Percentiles rank a stretch among this genome's conserved stretches.
phyloP scores from a whole-genome alignment of 768 basidiomycete genomes.

The Podaxis pistillaris region DNA sequence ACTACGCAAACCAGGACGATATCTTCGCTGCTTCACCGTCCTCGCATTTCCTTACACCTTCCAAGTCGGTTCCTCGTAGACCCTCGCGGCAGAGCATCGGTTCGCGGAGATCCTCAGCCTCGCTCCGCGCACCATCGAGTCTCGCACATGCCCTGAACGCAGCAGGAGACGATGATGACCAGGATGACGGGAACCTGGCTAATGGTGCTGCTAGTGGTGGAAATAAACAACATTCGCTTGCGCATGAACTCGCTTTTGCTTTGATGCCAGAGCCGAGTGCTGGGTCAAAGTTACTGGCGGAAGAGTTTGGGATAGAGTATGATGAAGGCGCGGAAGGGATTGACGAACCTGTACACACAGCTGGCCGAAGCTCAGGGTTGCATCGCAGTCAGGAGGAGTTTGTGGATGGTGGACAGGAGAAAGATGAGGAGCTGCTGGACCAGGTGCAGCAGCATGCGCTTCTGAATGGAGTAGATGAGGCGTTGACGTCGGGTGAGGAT shows the following conservation, averaged over 20 bases:
- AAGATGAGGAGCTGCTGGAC: slow-evolving; percentile 11
- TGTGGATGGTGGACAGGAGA: slow-evolving; percentile 3
- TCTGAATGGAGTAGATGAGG: slow-evolving; percentile 28
- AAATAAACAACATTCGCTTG: slow-evolving; percentile 61
- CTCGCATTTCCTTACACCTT: slow-evolving; percentile 33
- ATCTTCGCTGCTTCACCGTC: slow-evolving; percentile 21
- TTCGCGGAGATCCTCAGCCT: slow-evolving; percentile 48
- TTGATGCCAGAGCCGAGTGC: slow-evolving; percentile 84
- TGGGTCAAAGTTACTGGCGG: slow-evolving; percentile 75
- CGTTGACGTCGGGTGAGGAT: slow-evolving; percentile 18
- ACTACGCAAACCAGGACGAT: slow-evolving; percentile 31
- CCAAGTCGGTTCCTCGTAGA: slow-evolving; percentile 26
- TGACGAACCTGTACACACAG: slow-evolving; percentile 39
- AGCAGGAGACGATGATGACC: slow-evolving; percentile 35
- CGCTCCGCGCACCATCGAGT: slow-evolving; percentile 44
- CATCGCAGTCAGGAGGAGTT: neutral
- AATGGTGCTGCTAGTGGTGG: slow-evolving; percentile 31
- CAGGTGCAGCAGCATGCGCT: slow-evolving; percentile 23
- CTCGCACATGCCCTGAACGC: slow-evolving; percentile 26
- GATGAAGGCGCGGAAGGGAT: slow-evolving; percentile 86
- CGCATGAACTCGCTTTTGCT: slow-evolving; percentile 84
- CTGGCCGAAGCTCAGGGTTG: neutral
- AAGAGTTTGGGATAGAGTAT: slow-evolving; percentile 89
- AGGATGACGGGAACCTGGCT: neutral
- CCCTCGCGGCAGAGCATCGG: slow-evolving; percentile 32